Percentiles rank a stretch among this genome's conserved stretches.
Evolutionary conservation across 1,139 yeast species (phyloP).

Genomic region (Sugiyamaella castrensis): DNA sequence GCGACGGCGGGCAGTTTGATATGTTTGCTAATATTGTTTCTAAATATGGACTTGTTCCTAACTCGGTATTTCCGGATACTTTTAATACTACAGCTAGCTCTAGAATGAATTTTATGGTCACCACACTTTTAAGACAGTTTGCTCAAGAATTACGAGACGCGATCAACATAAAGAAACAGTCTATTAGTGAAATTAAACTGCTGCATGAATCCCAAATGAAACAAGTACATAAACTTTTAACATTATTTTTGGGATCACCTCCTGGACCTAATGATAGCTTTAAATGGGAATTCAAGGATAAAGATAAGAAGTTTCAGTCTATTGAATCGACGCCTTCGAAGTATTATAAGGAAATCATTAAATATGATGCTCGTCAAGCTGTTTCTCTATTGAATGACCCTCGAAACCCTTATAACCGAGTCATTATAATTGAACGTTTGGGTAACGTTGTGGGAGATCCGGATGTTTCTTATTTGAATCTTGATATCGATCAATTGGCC

Average conservation of each 20-base stretch:
- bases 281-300: conserved; percentile 71
- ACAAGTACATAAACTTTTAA: conserved; percentile 59
- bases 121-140: conserved; percentile 69
- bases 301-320: conserved; percentile 58
- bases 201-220: conserved; percentile 50
- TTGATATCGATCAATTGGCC: conserved; percentile 57
- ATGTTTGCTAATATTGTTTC: conserved; percentile 71
- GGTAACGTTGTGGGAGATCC: conserved; percentile 69
- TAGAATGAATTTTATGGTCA: conserved; percentile 57
- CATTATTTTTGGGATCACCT: conserved; percentile 71
- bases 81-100: conserved; percentile 59
- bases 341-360: conserved; percentile 56
- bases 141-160: conserved; percentile 63
- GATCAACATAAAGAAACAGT: conserved; percentile 33
- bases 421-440: conserved; percentile 67
- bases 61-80: conserved; percentile 66
- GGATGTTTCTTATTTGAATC: conserved; percentile 66
- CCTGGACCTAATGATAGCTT: conserved; percentile 67
- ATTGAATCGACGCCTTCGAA: conserved; percentile 59
- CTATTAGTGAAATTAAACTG: conserved; percentile 33
- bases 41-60: conserved; percentile 78
- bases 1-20: conserved; percentile 86
- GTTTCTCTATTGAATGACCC: conserved; percentile 79
- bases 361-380: conserved; percentile 50
- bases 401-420: conserved; percentile 59